Base-by-base conservation (phyloP, 176 grass and related monocot species). In the Aegilops longissima region DNA sequence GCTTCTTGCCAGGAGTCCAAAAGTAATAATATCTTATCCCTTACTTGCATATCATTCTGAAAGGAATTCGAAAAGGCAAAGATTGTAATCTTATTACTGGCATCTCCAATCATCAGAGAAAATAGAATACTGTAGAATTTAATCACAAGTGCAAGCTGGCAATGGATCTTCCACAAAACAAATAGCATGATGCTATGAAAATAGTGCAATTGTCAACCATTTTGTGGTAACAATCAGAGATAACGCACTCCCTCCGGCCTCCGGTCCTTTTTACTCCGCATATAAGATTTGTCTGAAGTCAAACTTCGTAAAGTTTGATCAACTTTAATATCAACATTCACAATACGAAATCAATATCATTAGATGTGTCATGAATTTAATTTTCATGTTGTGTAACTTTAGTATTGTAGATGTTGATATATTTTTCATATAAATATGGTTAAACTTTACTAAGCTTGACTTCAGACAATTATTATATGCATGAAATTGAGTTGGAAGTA, bases 1-100 rank as follows among this genome's bases (percentile, higher is more conserved):
- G 97, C 97, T 92, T 99, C 97, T 96, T 94, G 97, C 97, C 97
- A 99, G 69, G 97, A 99, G 73, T 99, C 97, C 67, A 99, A 83
- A 82, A 99, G 94, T 68, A 93, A 38, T 9, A 99, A 90, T 85
- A 89, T 39, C 76, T 99, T 96, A 33, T 94, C 88, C 75, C 94
- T 92, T 80, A 99, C 97, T 87, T 71, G 90, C 87, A 94, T 94
- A 91, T 96, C 97, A 87, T 93, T 81, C 94, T 96, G 87, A 61
- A 81, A 86, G 81, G 9, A 77, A 86, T 87, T 81, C 12, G 6
- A 71, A 42, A 77, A 76, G 14, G 66, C 24, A 24, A 45, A 69
- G 9, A 8, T 85, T 38, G 68, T 9, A 63, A 40, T 62, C 20
- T 61, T 63, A 62, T 51, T n/a, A 84, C 5, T 20, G 1, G 67